Evolutionary conservation across 768 basidiomycete species (phyloP).

Genomic region (Podaxis pistillaris): DNA sequence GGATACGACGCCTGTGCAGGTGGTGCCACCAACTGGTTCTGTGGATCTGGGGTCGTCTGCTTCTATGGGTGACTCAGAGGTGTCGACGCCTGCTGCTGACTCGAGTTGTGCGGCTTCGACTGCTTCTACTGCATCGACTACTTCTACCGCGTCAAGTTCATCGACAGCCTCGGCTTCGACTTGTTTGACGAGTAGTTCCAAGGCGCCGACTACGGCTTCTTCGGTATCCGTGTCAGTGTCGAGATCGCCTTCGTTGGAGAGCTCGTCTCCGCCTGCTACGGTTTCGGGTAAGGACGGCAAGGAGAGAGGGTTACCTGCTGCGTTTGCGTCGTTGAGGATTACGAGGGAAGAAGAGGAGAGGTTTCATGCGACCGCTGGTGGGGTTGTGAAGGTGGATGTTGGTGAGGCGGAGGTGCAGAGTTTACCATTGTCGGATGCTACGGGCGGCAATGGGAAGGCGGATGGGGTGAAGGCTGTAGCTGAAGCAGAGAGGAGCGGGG

Average conservation of each 20-base stretch:
- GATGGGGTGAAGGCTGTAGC: background rate
- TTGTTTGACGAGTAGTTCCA: too few species aligned
- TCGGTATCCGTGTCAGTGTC: background rate
- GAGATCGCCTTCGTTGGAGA: background rate
- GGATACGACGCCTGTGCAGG: background rate
- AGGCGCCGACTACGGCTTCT: background rate
- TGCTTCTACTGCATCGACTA: conserved; percentile 19
- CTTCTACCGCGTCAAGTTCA: background rate
- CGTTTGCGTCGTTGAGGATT: background rate
- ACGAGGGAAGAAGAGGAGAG: conserved; percentile 13
- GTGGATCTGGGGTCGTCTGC: too few species aligned
- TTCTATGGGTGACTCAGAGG: background rate
- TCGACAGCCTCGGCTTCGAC: background rate
- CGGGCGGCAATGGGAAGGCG: background rate
- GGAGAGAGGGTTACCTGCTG: background rate
- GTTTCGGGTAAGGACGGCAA: background rate
- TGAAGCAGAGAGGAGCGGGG: too few species aligned
- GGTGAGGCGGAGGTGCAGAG: background rate
- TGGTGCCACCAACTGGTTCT: background rate
- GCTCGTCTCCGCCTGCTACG: background rate
- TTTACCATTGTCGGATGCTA: background rate
- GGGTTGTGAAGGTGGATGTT: conserved; percentile 2
- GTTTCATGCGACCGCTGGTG: conserved; percentile 8
- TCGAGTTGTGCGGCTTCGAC: conserved; percentile 7
- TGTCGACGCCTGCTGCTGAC: background rate